phyloP scores from a whole-genome alignment of 352 stramenopile genomes.

The Pythium brachiatum region DNA sequence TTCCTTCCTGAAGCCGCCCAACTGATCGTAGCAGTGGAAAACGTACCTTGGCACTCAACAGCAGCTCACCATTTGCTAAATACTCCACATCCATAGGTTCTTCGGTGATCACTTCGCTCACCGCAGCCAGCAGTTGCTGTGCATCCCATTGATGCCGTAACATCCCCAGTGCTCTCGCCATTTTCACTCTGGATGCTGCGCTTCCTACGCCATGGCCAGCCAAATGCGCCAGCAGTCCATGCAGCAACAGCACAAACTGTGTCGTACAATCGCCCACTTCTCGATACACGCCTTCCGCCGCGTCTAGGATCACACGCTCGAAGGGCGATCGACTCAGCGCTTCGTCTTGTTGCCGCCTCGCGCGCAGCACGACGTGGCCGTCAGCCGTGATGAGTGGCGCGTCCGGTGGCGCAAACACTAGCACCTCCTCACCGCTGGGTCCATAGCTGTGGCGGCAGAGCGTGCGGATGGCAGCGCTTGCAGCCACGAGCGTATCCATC shows the following conservation, averaged over 20 bases:
- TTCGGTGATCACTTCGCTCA: not conserved
- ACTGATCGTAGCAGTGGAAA: not conserved
- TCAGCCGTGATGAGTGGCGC: constrained; percentile 53
- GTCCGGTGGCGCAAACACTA: constrained; percentile 63
- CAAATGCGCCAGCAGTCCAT: constrained; percentile 27
- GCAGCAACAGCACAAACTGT: constrained; percentile 59
- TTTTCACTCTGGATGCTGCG: constrained; percentile 4
- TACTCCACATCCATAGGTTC: not conserved
- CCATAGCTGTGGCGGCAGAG: constrained; percentile 49
- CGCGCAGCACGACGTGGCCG: constrained; percentile 45
- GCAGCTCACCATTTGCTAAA: not conserved
- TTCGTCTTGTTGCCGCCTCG: constrained; percentile 30
- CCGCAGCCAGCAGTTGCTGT: not conserved
- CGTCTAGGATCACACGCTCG: constrained; percentile 43
- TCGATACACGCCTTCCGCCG: constrained; percentile 44
- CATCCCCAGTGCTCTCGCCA: constrained; percentile 36
- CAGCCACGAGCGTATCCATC: constrained; percentile 19
- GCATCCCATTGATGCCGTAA: constrained; percentile 27
- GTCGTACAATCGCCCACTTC: constrained; percentile 53
- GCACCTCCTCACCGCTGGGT: constrained; percentile 39
- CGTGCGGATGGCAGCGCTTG: constrained; percentile 23
- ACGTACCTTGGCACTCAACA: not conserved
- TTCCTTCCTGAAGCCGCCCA: too few species aligned
- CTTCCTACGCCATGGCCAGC: not conserved
- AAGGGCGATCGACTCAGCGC: constrained; percentile 19